Evolutionary conservation across 2,329 filamentous ascomycete species (phyloP).

Genomic region (Cladosporium sp.): DNA sequence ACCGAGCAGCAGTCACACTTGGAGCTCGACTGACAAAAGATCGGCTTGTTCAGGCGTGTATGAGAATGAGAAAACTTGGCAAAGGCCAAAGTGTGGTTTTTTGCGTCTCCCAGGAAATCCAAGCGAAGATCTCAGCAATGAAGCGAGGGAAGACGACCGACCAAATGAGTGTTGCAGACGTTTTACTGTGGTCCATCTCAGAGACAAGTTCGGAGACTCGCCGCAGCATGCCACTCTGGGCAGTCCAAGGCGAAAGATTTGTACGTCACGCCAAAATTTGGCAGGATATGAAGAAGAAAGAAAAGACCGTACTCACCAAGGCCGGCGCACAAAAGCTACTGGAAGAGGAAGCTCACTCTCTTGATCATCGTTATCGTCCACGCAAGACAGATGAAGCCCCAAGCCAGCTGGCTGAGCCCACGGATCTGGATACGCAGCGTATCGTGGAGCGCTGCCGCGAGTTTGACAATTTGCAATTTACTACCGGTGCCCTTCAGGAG

Average conservation of each 20-base stretch:
- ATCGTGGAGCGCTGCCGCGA: slow-evolving; percentile 18
- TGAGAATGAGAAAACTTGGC: slow-evolving; percentile 67
- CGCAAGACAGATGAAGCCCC: slow-evolving; percentile 12
- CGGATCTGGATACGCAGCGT: slow-evolving; percentile 23
- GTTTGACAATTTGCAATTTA: slow-evolving; percentile 20
- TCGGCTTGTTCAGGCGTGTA: slow-evolving; percentile 64
- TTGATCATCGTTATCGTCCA: slow-evolving; percentile 49
- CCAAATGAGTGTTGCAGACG: slow-evolving; percentile 48
- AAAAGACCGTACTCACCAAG: slow-evolving; percentile 15
- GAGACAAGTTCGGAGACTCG: slow-evolving; percentile 52
- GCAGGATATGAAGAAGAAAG: slow-evolving; percentile 18
- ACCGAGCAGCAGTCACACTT: slow-evolving; percentile 64
- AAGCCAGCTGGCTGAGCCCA: not conserved
- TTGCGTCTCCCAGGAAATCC: slow-evolving; percentile 56
- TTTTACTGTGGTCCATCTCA: slow-evolving; percentile 56
- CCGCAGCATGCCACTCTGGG: slow-evolving; percentile 56
- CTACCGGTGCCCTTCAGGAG: slow-evolving; percentile 47
- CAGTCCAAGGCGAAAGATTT: slow-evolving; percentile 53
- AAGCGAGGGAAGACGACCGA: slow-evolving; percentile 14
- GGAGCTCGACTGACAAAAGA: slow-evolving; percentile 66
- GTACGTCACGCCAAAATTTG: slow-evolving; percentile 40
- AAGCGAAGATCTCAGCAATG: slow-evolving; percentile 54
- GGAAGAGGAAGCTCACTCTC: slow-evolving; percentile 51
- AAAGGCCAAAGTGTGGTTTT: slow-evolving; percentile 63
- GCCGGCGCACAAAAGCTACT: slow-evolving; percentile 43